Evolutionary conservation across 2,329 filamentous ascomycete species (phyloP).

Genomic region (Monosporascus ibericus): DNA sequence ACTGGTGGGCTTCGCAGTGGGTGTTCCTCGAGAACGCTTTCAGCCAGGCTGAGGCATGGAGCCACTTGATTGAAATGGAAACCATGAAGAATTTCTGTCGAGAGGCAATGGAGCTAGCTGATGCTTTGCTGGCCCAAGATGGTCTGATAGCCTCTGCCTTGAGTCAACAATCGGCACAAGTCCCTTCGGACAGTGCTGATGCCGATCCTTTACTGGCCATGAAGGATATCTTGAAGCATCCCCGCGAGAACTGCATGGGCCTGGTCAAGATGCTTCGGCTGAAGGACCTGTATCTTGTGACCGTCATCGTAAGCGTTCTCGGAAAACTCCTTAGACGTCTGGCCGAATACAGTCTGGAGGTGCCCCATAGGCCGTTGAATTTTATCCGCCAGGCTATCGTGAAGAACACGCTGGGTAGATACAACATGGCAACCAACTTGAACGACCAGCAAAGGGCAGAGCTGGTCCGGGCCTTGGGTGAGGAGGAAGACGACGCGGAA

Average conservation of each 20-base stretch:
- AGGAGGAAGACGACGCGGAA: slow-evolving; percentile 46
- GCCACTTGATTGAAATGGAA: slow-evolving; percentile 64
- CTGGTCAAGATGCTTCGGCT: slow-evolving; percentile 87
- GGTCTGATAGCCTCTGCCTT: slow-evolving; percentile 73
- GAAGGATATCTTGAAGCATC: slow-evolving; percentile 53
- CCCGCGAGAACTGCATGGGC: slow-evolving; percentile 56
- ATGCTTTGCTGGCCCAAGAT: slow-evolving; percentile 78
- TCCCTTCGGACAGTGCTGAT: slow-evolving; percentile 22
- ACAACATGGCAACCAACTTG: slow-evolving; percentile 69
- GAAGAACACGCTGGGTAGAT: slow-evolving; percentile 48
- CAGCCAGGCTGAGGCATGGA: slow-evolving; percentile 78
- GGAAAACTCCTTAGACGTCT: slow-evolving; percentile 78
- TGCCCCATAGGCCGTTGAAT: slow-evolving; percentile 53
- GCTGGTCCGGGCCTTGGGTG: slow-evolving; percentile 57
- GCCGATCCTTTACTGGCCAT: slow-evolving; percentile 30
- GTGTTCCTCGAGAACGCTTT: slow-evolving; percentile 74
- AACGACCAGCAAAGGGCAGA: slow-evolving; percentile 79
- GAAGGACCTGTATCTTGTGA: slow-evolving; percentile 79
- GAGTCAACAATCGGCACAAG: slow-evolving; percentile 23
- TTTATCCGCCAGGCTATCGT: slow-evolving; percentile 64
- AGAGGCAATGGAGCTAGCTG: slow-evolving; percentile 90
- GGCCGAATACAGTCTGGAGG: slow-evolving; percentile 67
- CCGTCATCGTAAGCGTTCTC: slow-evolving; percentile 74
- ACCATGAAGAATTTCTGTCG: slow-evolving; percentile 90
- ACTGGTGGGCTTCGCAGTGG: slow-evolving; percentile 86